Evolutionary conservation across 2,329 filamentous ascomycete species (phyloP).

Genomic region (Paraphaeosphaeria sporulosa): DNA sequence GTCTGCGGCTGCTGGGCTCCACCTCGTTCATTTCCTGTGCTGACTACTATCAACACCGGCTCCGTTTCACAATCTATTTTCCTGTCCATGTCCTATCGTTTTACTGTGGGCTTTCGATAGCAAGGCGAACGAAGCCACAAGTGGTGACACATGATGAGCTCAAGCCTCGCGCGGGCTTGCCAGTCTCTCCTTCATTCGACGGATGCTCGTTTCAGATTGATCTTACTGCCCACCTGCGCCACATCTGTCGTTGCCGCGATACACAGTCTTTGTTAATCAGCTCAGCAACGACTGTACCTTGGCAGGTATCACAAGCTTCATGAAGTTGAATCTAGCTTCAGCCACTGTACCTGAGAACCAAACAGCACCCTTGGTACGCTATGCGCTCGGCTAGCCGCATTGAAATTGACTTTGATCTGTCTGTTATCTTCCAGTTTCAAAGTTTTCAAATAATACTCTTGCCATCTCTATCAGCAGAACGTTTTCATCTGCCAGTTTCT

Average conservation of each 20-base stretch:
- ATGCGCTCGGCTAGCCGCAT: neutral
- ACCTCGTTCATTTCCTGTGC: slow-evolving; percentile 7
- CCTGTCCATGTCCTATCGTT: neutral
- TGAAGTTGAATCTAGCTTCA: neutral
- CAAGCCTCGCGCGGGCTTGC: neutral
- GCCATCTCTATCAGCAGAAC: neutral
- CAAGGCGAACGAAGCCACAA: neutral
- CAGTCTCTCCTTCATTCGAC: neutral
- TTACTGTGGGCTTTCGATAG: neutral
- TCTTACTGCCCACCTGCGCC: neutral
- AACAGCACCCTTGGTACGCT: neutral
- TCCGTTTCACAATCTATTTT: slow-evolving; percentile 10
- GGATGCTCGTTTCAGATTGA: neutral
- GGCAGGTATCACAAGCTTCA: neutral
- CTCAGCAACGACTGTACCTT: neutral
- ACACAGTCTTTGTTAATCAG: neutral
- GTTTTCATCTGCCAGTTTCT: neutral
- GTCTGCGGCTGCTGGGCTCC: slow-evolving; percentile 9
- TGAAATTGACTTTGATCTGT: neutral
- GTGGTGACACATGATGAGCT: neutral
- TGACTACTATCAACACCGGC: slow-evolving; percentile 7
- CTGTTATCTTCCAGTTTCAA: too few species aligned
- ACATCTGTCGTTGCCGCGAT: neutral
- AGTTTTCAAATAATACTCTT: neutral
- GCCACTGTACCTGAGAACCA: neutral